These are phyloP conservation scores for Termitomyces titanicus DNA, from an alignment of 768 basidiomycete genomes.

Conservation along the genomic window DNA sequence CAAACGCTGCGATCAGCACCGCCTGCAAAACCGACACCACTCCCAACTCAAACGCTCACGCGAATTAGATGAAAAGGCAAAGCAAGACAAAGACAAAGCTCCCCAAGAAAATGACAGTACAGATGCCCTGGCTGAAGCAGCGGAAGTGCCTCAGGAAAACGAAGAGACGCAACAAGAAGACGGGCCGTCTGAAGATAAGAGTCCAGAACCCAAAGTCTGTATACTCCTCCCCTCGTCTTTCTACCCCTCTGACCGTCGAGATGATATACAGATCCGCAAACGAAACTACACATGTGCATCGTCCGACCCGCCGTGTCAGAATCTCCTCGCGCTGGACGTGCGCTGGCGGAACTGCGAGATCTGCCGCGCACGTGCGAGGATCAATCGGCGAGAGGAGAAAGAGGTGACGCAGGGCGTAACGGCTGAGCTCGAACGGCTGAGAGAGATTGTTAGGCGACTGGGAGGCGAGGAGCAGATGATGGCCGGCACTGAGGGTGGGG, in stretches of 20 bases:
- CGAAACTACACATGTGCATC: slow-evolving; percentile 30
- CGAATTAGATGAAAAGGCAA: slow-evolving; percentile 26
- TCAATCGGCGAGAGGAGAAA: slow-evolving; percentile 20
- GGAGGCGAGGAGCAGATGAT: neutral
- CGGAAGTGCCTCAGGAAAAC: neutral
- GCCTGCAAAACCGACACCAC: slow-evolving; percentile 52
- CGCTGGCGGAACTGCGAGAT: slow-evolving; percentile 49
- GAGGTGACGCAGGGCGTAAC: neutral
- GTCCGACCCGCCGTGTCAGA: slow-evolving; percentile 31
- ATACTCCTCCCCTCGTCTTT: neutral
- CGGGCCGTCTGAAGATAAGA: neutral
- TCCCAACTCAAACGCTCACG: slow-evolving; percentile 48
- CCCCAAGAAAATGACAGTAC: slow-evolving; percentile 1
- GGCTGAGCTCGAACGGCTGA: slow-evolving; percentile 7
- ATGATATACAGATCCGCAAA: slow-evolving; percentile 6
- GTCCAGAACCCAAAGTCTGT: neutral
- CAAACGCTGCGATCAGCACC: slow-evolving; percentile 54
- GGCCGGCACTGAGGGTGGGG: neutral
- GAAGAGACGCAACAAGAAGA: neutral
- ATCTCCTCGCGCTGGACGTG: slow-evolving; percentile 36
- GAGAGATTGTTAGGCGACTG: slow-evolving; percentile 4
- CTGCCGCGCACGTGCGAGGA: slow-evolving; percentile 36
- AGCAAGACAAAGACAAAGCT: slow-evolving; percentile 10
- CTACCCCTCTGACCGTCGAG: neutral
- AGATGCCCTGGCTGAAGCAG: neutral